A percentile compares a stretch with the other conserved stretches of the same genome.
Conservation (phyloP, 2,329 filamentous ascomycete genomes). For the Sporothrix brasiliensis region DNA sequence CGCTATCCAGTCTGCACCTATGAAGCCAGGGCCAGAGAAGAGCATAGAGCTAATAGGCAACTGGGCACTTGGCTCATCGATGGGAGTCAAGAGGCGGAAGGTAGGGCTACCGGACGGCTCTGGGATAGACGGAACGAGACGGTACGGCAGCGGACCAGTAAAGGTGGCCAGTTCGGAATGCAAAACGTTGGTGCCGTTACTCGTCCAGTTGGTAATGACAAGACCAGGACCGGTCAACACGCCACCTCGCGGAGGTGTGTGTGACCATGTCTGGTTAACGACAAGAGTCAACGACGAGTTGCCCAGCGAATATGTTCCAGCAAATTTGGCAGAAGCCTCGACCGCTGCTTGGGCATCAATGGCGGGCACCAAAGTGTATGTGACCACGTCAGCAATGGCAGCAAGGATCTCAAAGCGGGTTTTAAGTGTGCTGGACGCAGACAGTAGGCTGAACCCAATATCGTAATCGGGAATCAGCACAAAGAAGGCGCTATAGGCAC, state of each 20-base stretch:
- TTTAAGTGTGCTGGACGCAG: constrained; percentile 36
- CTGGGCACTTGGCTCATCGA: constrained; percentile 7
- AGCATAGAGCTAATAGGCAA: neutral
- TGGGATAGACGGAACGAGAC: constrained; percentile 23
- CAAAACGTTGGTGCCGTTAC: constrained; percentile 49
- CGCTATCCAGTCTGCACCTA: constrained; percentile 44
- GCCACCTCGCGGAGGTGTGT: neutral
- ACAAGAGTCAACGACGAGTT: constrained; percentile 48
- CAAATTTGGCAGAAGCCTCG: constrained; percentile 42
- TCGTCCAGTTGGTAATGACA: constrained; percentile 45
- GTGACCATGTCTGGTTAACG: constrained; percentile 40
- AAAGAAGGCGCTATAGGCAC: constrained; percentile 47
- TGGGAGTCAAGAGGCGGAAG: constrained; percentile 19
- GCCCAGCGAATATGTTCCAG: constrained; percentile 45
- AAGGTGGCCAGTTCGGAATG: constrained; percentile 33
- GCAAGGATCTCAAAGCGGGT: constrained; percentile 24
- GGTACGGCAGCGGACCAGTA: constrained; percentile 25
- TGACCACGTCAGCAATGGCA: constrained; percentile 41
- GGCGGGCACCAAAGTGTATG: constrained; percentile 45
- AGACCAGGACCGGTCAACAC: constrained; percentile 44
- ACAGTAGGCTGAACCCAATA: constrained; percentile 48
- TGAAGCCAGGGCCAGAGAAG: constrained; percentile 24
- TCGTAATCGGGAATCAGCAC: constrained; percentile 53
- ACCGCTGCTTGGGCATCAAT: constrained; percentile 49
- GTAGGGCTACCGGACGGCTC: neutral